Evolutionary conservation across 768 basidiomycete genomes (phyloP).

Genomic region (Amanita pseudoporphyria): DNA sequence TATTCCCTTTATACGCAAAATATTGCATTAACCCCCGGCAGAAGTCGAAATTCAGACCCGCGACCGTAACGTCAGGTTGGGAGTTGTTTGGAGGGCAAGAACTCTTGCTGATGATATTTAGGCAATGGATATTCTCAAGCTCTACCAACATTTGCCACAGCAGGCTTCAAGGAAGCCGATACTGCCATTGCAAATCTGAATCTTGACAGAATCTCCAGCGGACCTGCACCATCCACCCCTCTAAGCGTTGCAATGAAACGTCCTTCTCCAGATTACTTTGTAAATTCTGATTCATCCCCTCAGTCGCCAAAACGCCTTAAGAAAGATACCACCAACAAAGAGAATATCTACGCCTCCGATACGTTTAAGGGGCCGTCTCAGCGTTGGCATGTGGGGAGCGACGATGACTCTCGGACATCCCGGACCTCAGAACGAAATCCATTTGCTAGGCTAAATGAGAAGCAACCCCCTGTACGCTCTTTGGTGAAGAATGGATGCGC

Average conservation of each 20-base stretch:
- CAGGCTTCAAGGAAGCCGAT: not conserved
- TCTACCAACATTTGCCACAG: not conserved
- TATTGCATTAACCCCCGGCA: conserved; percentile 6
- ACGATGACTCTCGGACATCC: not conserved
- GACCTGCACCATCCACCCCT: conserved; percentile 3
- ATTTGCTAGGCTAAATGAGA: conserved; percentile 17
- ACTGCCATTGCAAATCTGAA: not conserved
- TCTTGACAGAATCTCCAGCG: not conserved
- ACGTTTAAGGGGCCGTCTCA: not conserved
- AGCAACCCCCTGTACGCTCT: conserved; percentile 11
- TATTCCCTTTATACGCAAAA: not conserved
- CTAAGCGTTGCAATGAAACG: conserved; percentile 7
- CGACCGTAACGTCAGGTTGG: conserved; percentile 12
- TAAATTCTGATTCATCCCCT: conserved; percentile 12
- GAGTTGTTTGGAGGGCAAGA: not conserved
- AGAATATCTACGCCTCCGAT: not conserved
- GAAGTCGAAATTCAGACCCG: conserved; percentile 38
- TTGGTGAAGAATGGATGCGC: not conserved
- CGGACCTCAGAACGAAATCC: conserved; percentile 15
- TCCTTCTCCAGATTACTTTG: conserved; percentile 11
- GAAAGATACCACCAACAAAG: conserved; percentile 10
- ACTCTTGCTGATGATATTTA: not conserved
- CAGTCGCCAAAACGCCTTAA: conserved; percentile 11
- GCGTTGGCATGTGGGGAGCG: not conserved
- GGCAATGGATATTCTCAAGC: not conserved